Base-by-base conservation (phyloP, 2,329 filamentous ascomycete species). In the Exserohilum rostratum region DNA sequence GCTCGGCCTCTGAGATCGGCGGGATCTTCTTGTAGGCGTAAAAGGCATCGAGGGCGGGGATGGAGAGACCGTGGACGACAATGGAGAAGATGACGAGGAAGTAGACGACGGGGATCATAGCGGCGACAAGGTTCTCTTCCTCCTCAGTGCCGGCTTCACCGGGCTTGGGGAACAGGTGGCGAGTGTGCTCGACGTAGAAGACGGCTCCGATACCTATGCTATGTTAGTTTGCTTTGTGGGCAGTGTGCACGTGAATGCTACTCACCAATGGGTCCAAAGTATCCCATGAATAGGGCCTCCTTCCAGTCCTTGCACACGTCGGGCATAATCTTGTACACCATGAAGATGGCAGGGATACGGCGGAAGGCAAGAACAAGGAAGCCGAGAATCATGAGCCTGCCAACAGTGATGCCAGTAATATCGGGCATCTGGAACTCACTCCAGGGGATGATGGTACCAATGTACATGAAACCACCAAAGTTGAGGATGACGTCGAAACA, bases 271-370 rank as follows among this genome's bases (percentile, higher is more conserved):
- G 77, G 78, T 1, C 76, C 78, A 56, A 79, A 79, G 55, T 86
- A 85, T 0, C 84, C 84, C 82, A 86, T 83, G 53, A 87, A 86
- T 0, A 87, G 63, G 0, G 83, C 84, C 55, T 87, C 84, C 60
- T 81, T 83, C 77, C 80, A 85, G 61, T 78, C 72, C n/a, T 78
- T 77, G 51, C 81, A 78, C 0, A 80, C 77, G 2, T 72, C 72
- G 0, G 83, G 82, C 80, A 86, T 84, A 6, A 83, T 71, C 60
- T 81, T 83, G 68, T 86, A 86, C 1, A 78, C 74, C 9, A 81
- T 46, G 44, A 86, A 67, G 9, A 86, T 79, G 2, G 83, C 79
- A 0, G 84, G 84, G 25, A 87, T 84, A 1, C 84, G 82, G 12
- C 84, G 80, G 58, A 87, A 81, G 6, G 81, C 29, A 6, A 86